Base-by-base conservation (phyloP, 306 rosid species). In the Sicyos baderoa region DNA sequence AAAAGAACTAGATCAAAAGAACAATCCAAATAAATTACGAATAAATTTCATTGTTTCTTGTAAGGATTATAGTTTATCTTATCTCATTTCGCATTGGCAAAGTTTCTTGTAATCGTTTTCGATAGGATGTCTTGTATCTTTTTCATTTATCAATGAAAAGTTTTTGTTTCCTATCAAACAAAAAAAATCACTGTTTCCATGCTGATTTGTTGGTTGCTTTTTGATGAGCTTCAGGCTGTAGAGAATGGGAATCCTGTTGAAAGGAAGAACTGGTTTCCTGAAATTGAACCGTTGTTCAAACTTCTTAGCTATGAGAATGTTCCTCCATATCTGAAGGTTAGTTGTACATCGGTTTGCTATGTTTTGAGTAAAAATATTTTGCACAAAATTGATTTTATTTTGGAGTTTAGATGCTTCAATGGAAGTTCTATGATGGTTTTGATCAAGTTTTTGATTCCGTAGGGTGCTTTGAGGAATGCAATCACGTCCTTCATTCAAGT, bases 401-500 rank as follows among this genome's bases (percentile, higher is more conserved):
- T 76, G 68, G 74, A 70, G 35, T 60, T 51, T 73, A 18, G 75
- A 66, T 70, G 70, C 72, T 80, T 72, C 55, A 54, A n/a, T 25
- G 60, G 56, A 70, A 63, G 3, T 76, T 61, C 68, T 49, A 75
- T 58, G 60, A 29, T 70, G 77, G 42, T 65, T 56, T 60, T 81
- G 68, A 82, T 58, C 49, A 71, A 71, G 52, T 17, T 35, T 76
- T 4, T 71, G 27, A 55, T 49, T 49, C 48, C 58, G 42, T 77
- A 93, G 98, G 98, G 98, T 71, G 97, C 98, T 64, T 72, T 93
- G 71, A 83, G 98, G 80, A 89, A 86, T 79, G 95, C 97, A 57
- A 86, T 93, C 77, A 75, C 87, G 67, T 79, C 88, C 57, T 89
- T 93, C 81, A 77, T 93, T 68, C 82, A 82, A 10, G 87, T 93